Evolutionary conservation across 371 early-diverging fungal species (phyloP), one percentile per base, ranked within the genome.

Genomic region (Mucor plumbeus): DNA sequence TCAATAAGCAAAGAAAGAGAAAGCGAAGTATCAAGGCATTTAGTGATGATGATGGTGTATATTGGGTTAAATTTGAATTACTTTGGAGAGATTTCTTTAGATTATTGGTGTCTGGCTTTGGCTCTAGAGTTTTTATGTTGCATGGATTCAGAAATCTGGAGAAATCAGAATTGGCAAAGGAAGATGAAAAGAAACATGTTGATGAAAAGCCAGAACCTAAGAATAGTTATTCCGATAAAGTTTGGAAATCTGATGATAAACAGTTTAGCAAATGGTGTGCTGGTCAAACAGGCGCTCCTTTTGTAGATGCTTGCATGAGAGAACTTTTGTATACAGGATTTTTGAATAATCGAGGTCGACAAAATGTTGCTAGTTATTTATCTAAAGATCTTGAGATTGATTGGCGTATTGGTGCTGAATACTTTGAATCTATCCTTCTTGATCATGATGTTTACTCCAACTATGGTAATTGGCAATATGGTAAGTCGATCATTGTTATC

Each of bases 391-490:
- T 84, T 7, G 55, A 54, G 38, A 38, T 79, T 10, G 76, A 79
- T 63, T 84, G 84, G 84, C 60, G 77, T 33, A 36, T 72, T 41
- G 84, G 83, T 3, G 84, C 84, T 1, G 83, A 84, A 58, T 79
- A 69, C 66, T 84, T 79, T 67, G 82, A 84, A 56, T 67, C 63
- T 5, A 62, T 64, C 15, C 64, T 84, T 17, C 55, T 73, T 9
- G 84, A 84, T 54, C 82, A 84, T 57, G 84, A 82, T 59, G 77
- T 77, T 1, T 61, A 70, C 64, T 71, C 72, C 48, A 84, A 84
- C 60, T 84, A 83, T 54, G 84, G 84, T 26, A 84, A 84, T 57
- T 84, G 84, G 84, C 77, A 72, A 65, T 84, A 84, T 55, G 78
- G 75, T 61, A 76, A 75, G 15, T 17, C 0, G 13, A 15, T 36